A percentile compares a stretch with the other conserved stretches of the same genome.
phyloP scores from a whole-genome alignment of 345 rosid species.

The Citrus medica region DNA sequence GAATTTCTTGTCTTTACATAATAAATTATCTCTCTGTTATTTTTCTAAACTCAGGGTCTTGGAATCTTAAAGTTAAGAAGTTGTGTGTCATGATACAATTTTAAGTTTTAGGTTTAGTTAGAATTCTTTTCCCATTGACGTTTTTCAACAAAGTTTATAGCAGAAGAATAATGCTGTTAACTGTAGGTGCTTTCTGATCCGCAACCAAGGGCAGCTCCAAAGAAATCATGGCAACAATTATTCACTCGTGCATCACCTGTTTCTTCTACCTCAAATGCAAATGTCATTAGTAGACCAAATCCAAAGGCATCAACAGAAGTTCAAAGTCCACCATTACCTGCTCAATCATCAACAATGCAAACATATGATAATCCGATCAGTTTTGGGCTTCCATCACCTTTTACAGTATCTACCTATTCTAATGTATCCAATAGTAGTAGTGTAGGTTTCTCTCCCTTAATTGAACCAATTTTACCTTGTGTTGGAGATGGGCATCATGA shows the following conservation, averaged over 20 bases:
- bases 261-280: slow-evolving; percentile 49
- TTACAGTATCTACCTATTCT: slow-evolving; percentile 46
- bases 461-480: slow-evolving; percentile 44
- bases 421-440: slow-evolving; percentile 47
- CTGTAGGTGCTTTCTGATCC: slow-evolving; percentile 69
- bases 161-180: slow-evolving; percentile 21
- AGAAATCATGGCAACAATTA: slow-evolving; percentile 92
- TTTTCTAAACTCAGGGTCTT: background rate
- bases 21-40: background rate
- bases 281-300: slow-evolving; percentile 69
- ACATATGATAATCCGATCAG: slow-evolving; percentile 79
- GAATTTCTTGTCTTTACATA: background rate
- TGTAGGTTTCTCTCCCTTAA: slow-evolving; percentile 66
- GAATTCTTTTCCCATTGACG: background rate
- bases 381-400: slow-evolving; percentile 87
- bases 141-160: background rate
- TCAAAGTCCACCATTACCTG: slow-evolving; percentile 47
- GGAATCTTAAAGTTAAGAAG: background rate
- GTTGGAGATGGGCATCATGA: slow-evolving; percentile 41
- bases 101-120: slow-evolving; percentile 9
- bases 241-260: slow-evolving; percentile 64
- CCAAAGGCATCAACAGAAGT: slow-evolving; percentile 49
- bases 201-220: slow-evolving; percentile 50
- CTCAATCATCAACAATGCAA: slow-evolving; percentile 46
- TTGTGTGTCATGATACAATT: background rate